Evolutionary conservation across 176 grass and related monocot species (phyloP).

Genomic region (Pontederia crassipes): DNA sequence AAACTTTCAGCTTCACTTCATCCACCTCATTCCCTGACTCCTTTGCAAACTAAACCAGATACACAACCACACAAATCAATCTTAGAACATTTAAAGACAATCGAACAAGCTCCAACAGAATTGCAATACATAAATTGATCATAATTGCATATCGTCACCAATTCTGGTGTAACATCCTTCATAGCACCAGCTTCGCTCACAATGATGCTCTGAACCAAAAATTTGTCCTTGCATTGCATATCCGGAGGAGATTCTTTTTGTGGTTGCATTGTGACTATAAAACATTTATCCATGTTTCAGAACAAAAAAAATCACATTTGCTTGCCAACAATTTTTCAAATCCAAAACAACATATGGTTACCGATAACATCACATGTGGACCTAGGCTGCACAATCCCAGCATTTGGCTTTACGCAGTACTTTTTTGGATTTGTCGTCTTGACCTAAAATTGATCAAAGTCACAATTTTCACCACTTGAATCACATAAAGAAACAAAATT

Average conservation of each 20-base stretch:
- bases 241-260: background rate
- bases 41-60: slow-evolving; percentile 23
- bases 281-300: background rate
- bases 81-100: background rate
- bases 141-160: background rate
- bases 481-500: too few species aligned
- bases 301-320: too few species aligned
- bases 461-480: too few species aligned
- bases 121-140: too few species aligned
- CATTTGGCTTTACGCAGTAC: too few species aligned
- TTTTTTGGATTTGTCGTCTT: too few species aligned
- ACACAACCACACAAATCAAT: background rate
- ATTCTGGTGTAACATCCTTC: background rate
- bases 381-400: too few species aligned
- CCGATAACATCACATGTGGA: too few species aligned
- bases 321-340: too few species aligned
- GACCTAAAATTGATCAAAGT: too few species aligned
- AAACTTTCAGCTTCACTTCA: slow-evolving; percentile 28
- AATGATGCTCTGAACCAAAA: background rate
- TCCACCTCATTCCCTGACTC: slow-evolving; percentile 33
- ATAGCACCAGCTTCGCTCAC: background rate
- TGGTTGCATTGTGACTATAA: background rate
- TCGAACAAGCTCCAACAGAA: background rate
- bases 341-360: too few species aligned
- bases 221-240: slow-evolving; percentile 1